Base-by-base conservation (phyloP, 106 monocot species). In the Agapanthus africanus region DNA sequence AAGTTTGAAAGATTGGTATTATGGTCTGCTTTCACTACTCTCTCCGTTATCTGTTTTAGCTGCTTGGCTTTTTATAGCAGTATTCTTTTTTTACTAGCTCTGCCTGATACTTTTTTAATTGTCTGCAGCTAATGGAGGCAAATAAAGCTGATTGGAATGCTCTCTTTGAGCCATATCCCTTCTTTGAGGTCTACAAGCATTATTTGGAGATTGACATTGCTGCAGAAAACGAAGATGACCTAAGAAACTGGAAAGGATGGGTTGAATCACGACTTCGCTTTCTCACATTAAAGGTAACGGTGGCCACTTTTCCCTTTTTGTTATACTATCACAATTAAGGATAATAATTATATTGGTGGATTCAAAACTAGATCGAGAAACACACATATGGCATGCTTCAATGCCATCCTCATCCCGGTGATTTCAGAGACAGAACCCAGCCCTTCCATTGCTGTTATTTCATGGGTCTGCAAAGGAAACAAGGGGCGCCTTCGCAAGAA, bases 181-280 rank as follows among this genome's bases (percentile, higher is more conserved):
- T 97, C 76, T 97, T 97, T 76, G 91, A 97, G 63, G 66, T 82
- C 27, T 97, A 97, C 59, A 97, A 85, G 49, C 72, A 97, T 70
- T 97, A 97, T 69, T 64, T 97, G 59, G 67, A 92, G 70, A 84
- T 97, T 66, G 91, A 87, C 57, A 87, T 97, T 37, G 62, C 76
- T 28, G 97, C 97, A 56, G 89, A 79, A 69, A 83, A 87, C 82
- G 97, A 84, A 69, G 86, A 77, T 71, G 89, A 92, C 72, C 80
- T 92, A 37, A 78, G 92, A 54, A 83, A 86, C 39, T 97, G 97
- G 97, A 91, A 90, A 73, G 97, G 97, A 33, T 92, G 97, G 97
- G 89, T 97, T 28, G 84, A 92, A 80, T 97, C 97, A 32, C 97
- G 97, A 11, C 84, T 97, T 61, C 86, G 97, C 14, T 79, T 65